These are phyloP conservation scores for Volvariella volvacea DNA, from an alignment of 1,284 basidiomycete species.

Conservation along the genomic window DNA sequence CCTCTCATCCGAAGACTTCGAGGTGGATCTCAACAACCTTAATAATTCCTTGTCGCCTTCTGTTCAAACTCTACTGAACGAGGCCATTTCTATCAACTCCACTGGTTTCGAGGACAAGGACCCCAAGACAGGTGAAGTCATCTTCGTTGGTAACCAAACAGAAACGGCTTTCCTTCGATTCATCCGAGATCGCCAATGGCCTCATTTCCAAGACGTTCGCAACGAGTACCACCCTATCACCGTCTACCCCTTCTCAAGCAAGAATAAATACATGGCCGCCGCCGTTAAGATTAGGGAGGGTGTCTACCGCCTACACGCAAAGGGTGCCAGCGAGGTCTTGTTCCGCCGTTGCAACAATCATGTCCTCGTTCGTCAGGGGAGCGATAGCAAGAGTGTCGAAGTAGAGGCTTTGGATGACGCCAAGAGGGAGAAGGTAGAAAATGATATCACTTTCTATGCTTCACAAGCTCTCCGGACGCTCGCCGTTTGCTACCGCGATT, in stretches of 20 bases:
- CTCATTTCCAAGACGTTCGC: constrained; percentile 65
- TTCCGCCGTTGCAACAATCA: constrained; percentile 69
- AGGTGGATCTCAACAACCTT: constrained; percentile 73
- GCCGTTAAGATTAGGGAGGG: constrained; percentile 63
- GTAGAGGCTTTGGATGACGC: constrained; percentile 56
- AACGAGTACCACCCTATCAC: constrained; percentile 70
- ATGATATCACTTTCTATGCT: constrained; percentile 95
- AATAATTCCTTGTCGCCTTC: constrained; percentile 59
- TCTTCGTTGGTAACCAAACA: constrained; percentile 94
- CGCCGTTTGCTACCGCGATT: constrained; percentile 89
- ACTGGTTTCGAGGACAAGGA: constrained; percentile 91
- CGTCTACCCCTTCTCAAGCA: constrained; percentile 93
- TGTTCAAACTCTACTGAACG: constrained; percentile 72
- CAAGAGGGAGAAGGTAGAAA: constrained; percentile 72
- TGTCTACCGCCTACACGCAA: constrained; percentile 74
- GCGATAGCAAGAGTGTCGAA: constrained; percentile 38
- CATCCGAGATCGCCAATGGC: constrained; percentile 84
- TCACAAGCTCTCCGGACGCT: constrained; percentile 93
- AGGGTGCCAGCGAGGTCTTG: constrained; percentile 93
- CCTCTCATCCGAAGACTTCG: constrained; percentile 48
- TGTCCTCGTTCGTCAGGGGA: constrained; percentile 56
- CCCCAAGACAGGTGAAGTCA: constrained; percentile 52
- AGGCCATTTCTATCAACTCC: constrained; percentile 87
- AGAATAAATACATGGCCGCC: constrained; percentile 95
- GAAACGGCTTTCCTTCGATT: constrained; percentile 91